Evolutionary conservation across 2,329 filamentous ascomycete species (phyloP).

Genomic region (Leptodontidium sp.): DNA sequence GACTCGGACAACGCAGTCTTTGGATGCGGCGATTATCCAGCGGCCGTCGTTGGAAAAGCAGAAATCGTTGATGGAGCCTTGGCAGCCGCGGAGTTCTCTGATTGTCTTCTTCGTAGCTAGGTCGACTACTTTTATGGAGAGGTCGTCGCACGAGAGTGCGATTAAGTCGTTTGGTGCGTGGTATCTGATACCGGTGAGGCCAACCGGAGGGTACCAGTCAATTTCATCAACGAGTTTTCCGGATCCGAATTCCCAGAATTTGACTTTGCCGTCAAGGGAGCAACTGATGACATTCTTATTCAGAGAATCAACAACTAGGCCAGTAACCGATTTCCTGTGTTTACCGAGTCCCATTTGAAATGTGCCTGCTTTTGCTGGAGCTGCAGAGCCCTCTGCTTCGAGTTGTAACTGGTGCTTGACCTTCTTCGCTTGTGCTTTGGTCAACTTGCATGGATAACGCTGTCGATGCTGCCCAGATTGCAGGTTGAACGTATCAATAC

Average conservation of each 20-base stretch:
- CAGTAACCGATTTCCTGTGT: conserved; percentile 84
- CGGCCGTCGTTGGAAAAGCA: conserved; percentile 92
- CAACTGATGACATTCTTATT: conserved; percentile 89
- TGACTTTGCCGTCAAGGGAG: conserved; percentile 88
- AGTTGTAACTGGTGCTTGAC: conserved; percentile 70
- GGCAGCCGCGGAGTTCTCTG: conserved; percentile 88
- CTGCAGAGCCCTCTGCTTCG: conserved; percentile 39
- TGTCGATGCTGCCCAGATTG: conserved; percentile 92
- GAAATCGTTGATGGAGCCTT: conserved; percentile 78
- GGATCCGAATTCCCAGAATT: conserved; percentile 96
- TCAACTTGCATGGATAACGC: conserved; percentile 82
- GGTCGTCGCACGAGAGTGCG: conserved; percentile 88
- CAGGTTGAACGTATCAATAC: conserved; percentile 94
- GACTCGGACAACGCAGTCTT: conserved; percentile 80
- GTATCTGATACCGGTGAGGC: conserved; percentile 80
- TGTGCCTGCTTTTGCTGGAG: conserved; percentile 31
- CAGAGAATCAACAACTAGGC: conserved; percentile 86
- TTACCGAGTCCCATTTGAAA: conserved; percentile 64
- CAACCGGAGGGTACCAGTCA: conserved; percentile 81
- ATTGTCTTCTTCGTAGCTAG: conserved; percentile 90
- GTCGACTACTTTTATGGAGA: conserved; percentile 88
- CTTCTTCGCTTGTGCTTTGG: conserved; percentile 79
- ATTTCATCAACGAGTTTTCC: conserved; percentile 82
- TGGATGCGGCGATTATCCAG: conserved; percentile 90
- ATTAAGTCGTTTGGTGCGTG: conserved; percentile 85